Percentiles rank a stretch among this genome's conserved stretches.
Conservation (phyloP, 1,284 basidiomycete genomes). For the Cerioporus squamosus region DNA sequence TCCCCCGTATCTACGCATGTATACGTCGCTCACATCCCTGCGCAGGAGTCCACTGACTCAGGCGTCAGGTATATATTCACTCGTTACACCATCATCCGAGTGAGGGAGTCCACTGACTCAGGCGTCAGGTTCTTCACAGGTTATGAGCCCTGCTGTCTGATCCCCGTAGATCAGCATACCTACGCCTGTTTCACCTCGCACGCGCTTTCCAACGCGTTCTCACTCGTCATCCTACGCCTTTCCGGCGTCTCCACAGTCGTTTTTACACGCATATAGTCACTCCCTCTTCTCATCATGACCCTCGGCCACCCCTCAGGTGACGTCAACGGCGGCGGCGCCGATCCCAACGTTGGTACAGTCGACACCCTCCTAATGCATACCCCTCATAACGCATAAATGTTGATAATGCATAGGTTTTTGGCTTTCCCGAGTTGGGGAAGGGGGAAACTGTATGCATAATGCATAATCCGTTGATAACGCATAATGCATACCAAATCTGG, state of each 20-base stretch:
- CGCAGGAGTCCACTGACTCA: neutral
- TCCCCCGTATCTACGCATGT: neutral
- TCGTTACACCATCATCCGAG: neutral
- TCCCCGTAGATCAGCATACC: neutral
- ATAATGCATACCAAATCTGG: too few relatives aligned
- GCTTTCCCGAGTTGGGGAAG: too few relatives aligned
- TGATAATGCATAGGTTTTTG: too few relatives aligned
- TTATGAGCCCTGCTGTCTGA: constrained; percentile 10
- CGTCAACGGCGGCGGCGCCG: too few relatives aligned
- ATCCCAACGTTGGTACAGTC: too few relatives aligned
- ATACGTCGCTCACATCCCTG: neutral
- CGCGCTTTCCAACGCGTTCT: neutral
- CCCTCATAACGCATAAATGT: too few relatives aligned
- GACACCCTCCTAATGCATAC: too few relatives aligned
- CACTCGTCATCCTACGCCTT: neutral
- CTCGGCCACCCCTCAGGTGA: too few relatives aligned
- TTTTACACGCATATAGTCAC: neutral
- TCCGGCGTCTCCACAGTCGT: neutral
- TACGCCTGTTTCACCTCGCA: too few relatives aligned
- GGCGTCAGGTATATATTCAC: neutral
- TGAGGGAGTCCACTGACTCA: neutral
- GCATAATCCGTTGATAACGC: too few relatives aligned
- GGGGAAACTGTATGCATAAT: too few relatives aligned
- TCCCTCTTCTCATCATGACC: too few relatives aligned
- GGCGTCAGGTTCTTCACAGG: constrained; percentile 1